Evolutionary conservation across 139 green algal species (phyloP), one percentile per base, ranked within the genome.

Genomic region (Chlamydomonas schloesseri): DNA sequence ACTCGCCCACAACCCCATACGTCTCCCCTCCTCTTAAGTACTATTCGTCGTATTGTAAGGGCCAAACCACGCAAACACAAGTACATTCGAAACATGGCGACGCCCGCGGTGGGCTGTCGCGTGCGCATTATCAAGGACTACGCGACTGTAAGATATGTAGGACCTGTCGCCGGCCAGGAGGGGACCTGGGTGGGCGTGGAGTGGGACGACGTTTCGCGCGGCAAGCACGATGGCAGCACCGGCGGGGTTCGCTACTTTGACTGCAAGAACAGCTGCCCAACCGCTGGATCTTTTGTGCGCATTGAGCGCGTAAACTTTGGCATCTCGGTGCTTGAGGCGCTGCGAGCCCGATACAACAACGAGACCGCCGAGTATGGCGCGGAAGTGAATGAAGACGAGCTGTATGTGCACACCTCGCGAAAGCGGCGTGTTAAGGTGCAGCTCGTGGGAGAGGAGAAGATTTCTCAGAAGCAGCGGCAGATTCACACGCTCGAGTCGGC

Each of bases 141-240:
- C 8, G 96, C 93, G 11, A 98, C 96, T 0, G 91, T 98, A 1
- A 88, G 89, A 0, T 98, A 97, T 34, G 72, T 97, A 0, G 96
- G 96, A 0, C 34, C 84, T 0, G 89, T 98, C 0, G 75, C 88
- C 0, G 91, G 91, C 0, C 93, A 97, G 65, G 53, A 86, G 24
- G 96, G 93, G 29, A 46, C 37, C 0, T 98, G 96, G 96, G 91
- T 96, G 8, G 96, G 96, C 13, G 76, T 98, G 26, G 96, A 98
- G 70, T 98, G 95, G 92, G 96, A 98, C 80, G 93, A 98, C 65
- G 50, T 81, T 9, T 83, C 64, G 34, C 86, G 95, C 0, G 96
- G 96, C 55, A 98, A 97, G 89, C 94, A 98, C 82, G 93, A 97
- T 86, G 96, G 96, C 24, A 80, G 47, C 50, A 90, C 92, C 24